A percentile compares a stretch with the other conserved stretches of the same genome.
phyloP scores from a whole-genome alignment of 176 grass and related monocot species.

The Cymbopogon citratus region DNA sequence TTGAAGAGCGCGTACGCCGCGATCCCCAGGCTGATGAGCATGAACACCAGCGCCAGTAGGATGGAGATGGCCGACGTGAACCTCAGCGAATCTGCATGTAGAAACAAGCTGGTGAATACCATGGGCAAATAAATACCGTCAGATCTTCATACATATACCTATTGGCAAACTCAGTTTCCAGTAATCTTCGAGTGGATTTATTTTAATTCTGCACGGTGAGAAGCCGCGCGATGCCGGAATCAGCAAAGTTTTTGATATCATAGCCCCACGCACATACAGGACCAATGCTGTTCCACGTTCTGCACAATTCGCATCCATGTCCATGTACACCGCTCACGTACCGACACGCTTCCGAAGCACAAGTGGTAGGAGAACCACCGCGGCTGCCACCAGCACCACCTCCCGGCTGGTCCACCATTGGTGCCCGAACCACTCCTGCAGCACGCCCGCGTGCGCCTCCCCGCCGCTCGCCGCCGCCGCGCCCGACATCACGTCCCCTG shows the following conservation, averaged over 20 bases:
- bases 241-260: background rate
- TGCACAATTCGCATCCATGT: background rate
- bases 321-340: slow-evolving; percentile 30
- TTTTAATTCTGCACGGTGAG: background rate
- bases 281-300: background rate
- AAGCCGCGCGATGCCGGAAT: background rate
- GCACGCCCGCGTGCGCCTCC: slow-evolving; percentile 35
- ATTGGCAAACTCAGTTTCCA: background rate
- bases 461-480: slow-evolving; percentile 23
- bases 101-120: background rate
- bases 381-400: slow-evolving; percentile 42
- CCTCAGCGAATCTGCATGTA: slow-evolving; percentile 70
- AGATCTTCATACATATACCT: no score
- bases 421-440: slow-evolving; percentile 73
- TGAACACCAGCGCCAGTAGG: slow-evolving; percentile 71
- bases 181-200: background rate
- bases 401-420: slow-evolving; percentile 70
- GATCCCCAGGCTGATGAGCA: slow-evolving; percentile 72
- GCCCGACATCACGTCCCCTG: slow-evolving; percentile 60
- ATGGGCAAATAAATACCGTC: background rate
- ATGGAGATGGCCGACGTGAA: slow-evolving; percentile 79
- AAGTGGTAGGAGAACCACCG: slow-evolving; percentile 52
- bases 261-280: background rate
- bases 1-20: slow-evolving; percentile 66
- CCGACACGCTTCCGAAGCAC: slow-evolving; percentile 64